Conservation (phyloP, 1,284 basidiomycete species). For the Ceratobasidium sp. region DNA sequence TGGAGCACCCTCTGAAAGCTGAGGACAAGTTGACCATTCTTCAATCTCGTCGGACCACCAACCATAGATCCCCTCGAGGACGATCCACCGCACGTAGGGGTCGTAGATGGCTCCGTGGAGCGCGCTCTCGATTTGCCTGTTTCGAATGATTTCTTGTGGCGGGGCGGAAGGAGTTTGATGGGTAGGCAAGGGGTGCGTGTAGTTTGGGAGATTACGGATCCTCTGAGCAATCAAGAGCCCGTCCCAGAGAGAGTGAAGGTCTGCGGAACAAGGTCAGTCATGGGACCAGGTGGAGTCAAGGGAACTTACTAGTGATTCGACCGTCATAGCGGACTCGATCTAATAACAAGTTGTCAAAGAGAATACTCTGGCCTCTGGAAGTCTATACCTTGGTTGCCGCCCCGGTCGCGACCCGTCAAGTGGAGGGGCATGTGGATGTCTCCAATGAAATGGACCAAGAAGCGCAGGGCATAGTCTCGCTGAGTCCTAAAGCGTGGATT, state of each 20-base stretch:
- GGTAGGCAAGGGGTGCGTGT: conserved; percentile 71
- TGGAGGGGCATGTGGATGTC: conserved; percentile 94
- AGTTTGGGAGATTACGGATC: conserved; percentile 80
- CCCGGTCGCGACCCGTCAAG: conserved; percentile 81
- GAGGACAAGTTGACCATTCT: conserved; percentile 73
- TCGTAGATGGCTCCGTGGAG: conserved; percentile 86
- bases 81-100: conserved; percentile 83
- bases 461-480: conserved; percentile 74
- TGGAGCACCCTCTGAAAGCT: neutral
- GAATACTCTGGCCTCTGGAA: neutral
- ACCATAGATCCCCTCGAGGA: conserved; percentile 79
- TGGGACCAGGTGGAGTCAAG: neutral
- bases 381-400: conserved; percentile 71
- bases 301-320: conserved; percentile 45
- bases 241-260: conserved; percentile 89
- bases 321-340: conserved; percentile 50
- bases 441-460: conserved; percentile 89
- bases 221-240: conserved; percentile 79
- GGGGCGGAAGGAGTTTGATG: conserved; percentile 42
- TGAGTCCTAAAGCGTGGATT: conserved; percentile 42
- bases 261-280: conserved; percentile 51
- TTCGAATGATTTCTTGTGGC: neutral
- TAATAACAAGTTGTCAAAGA: neutral
- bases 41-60: conserved; percentile 67
- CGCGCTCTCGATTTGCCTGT: conserved; percentile 63